Conservation (phyloP, 202 grass and related monocot genomes). For the Schoenoplectus triqueter region DNA sequence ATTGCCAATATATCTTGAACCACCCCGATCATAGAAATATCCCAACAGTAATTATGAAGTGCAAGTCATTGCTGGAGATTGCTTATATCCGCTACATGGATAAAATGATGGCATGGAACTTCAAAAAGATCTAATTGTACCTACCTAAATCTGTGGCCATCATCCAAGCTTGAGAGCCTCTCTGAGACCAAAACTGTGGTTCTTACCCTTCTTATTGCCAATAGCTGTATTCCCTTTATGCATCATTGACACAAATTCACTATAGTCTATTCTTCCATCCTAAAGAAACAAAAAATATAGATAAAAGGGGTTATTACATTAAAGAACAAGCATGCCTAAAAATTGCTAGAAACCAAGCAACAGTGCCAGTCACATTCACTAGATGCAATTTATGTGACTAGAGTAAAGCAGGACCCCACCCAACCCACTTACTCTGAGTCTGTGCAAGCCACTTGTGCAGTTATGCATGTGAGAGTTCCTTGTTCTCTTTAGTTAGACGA, state of each 20-base stretch:
- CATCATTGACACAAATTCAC: slow-evolving; percentile 98
- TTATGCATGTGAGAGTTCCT: too few species aligned
- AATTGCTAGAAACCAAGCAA: background rate
- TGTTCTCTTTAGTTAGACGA: background rate
- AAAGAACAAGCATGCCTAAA: background rate
- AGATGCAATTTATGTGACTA: background rate
- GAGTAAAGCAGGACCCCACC: background rate
- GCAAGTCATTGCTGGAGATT: background rate
- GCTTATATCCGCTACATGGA: slow-evolving; percentile 21
- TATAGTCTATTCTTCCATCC: slow-evolving; percentile 97
- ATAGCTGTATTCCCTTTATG: slow-evolving; percentile 89
- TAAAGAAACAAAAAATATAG: slow-evolving; percentile 39
- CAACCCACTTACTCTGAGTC: background rate
- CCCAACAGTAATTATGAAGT: slow-evolving; percentile 15
- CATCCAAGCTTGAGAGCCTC: slow-evolving; percentile 81
- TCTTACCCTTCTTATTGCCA: slow-evolving; percentile 77
- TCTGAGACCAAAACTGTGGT: slow-evolving; percentile 76
- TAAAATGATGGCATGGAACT: slow-evolving; percentile 25
- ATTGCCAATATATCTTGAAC: background rate
- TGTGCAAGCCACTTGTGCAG: background rate
- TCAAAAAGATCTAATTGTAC: slow-evolving; percentile 5
- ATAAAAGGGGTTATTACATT: background rate
- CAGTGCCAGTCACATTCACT: background rate
- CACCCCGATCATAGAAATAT: background rate
- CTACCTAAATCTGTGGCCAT: slow-evolving; percentile 46